phyloP scores from a whole-genome alignment of 2,329 filamentous ascomycete species.

The Fusarium paranaense region DNA sequence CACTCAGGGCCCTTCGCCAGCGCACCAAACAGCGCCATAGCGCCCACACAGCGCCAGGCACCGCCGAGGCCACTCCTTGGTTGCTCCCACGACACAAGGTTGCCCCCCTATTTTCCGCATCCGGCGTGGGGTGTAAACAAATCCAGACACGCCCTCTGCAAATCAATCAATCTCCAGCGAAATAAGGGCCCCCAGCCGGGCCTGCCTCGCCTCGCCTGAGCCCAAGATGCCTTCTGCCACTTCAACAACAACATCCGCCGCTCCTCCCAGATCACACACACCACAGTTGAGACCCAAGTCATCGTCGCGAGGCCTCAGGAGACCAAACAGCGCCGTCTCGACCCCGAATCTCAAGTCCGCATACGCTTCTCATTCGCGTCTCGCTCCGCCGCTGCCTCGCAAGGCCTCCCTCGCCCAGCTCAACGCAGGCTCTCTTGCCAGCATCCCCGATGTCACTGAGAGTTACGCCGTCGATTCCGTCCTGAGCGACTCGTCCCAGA shows the following conservation, averaged over 20 bases:
- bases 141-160: conserved; percentile 44
- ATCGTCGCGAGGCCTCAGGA: conserved; percentile 56
- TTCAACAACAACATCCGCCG: conserved; percentile 37
- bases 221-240: conserved; percentile 45
- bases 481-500: conserved; percentile 49
- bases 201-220: conserved; percentile 25
- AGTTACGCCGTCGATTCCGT: conserved; percentile 71
- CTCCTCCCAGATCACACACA: conserved; percentile 26
- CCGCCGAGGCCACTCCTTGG: conserved; percentile 8
- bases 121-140: conserved; percentile 47
- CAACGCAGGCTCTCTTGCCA: conserved; percentile 71
- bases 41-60: background rate
- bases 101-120: conserved; percentile 45
- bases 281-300: conserved; percentile 36
- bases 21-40: conserved; percentile 1
- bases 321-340: conserved; percentile 62
- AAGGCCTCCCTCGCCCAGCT: conserved; percentile 80
- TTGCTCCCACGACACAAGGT: conserved; percentile 34
- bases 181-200: conserved; percentile 41
- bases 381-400: conserved; percentile 66
- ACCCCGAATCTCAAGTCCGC: conserved; percentile 69
- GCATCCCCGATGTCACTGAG: conserved; percentile 74
- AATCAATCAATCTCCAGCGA: conserved; percentile 28
- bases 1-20: background rate
- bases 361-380: conserved; percentile 63